Conservation (phyloP, 139 green algal genomes). For the Coelastrella sp. region DNA sequence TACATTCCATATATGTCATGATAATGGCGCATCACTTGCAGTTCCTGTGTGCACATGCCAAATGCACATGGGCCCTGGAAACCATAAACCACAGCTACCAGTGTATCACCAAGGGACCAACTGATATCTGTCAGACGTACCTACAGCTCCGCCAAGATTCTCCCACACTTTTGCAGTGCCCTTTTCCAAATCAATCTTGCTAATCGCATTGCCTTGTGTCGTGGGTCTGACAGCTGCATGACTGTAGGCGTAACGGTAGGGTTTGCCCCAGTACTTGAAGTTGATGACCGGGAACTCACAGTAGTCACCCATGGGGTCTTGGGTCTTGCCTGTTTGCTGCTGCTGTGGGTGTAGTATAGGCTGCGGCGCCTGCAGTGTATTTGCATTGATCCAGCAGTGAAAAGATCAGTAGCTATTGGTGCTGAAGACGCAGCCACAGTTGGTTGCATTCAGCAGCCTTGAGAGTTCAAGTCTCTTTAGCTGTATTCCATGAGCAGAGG, state of each 20-base stretch:
- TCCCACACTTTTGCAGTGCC: constrained; percentile 7
- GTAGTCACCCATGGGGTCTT: constrained; percentile 32
- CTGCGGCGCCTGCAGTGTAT: not conserved
- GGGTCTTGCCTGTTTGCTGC: not conserved
- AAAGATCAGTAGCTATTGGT: no score
- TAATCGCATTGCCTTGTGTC: not conserved
- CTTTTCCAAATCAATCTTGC: constrained; percentile 9
- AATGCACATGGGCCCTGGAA: no score
- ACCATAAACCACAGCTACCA: no score
- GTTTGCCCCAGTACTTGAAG: not conserved
- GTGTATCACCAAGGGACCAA: not conserved
- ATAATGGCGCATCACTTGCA: no score
- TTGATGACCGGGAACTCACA: constrained; percentile 32
- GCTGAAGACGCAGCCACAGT: no score
- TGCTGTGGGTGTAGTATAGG: not conserved
- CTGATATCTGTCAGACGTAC: not conserved
- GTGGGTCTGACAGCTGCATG: constrained; percentile 28
- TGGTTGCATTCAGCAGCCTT: no score
- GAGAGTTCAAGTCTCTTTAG: no score
- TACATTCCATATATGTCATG: no score
- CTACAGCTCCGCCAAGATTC: constrained; percentile 9
- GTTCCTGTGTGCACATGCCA: no score
- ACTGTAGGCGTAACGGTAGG: constrained; percentile 29
- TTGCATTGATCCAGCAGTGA: no score
- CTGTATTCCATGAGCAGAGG: no score